A percentile compares a stretch with the other conserved stretches of the same genome.
phyloP scores from a whole-genome alignment of 805 yeast species.

The Saitoella complicata region DNA sequence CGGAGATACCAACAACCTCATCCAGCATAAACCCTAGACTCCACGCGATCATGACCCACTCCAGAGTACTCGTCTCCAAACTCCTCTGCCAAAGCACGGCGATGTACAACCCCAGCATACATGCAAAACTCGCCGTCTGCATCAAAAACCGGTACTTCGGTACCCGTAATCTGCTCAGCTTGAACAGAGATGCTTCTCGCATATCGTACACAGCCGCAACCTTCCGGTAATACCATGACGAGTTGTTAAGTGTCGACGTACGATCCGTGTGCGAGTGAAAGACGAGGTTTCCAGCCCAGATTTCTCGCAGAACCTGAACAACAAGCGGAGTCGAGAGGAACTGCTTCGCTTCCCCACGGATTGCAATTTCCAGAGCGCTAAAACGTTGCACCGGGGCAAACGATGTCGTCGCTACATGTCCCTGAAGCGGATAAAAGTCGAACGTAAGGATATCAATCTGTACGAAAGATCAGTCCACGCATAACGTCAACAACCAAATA shows the following conservation, averaged over 20 bases:
- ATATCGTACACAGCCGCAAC: constrained; percentile 21
- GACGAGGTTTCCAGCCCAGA: constrained; percentile 35
- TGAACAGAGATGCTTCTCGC: constrained; percentile 22
- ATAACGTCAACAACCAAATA: neutral
- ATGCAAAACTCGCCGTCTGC: constrained; percentile 18
- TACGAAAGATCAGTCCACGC: neutral
- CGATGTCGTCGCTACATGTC: constrained; percentile 10
- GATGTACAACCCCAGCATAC: constrained; percentile 20
- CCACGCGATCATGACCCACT: constrained; percentile 29
- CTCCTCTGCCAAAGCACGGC: constrained; percentile 14
- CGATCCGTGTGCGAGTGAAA: constrained; percentile 24
- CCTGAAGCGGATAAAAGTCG: constrained; percentile 30
- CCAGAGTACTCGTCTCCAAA: constrained; percentile 15
- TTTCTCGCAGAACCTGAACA: constrained; percentile 29
- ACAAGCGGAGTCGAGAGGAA: constrained; percentile 38
- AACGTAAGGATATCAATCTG: constrained; percentile 25
- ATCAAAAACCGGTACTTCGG: constrained; percentile 23
- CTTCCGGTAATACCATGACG: neutral
- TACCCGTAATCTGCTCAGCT: constrained; percentile 24
- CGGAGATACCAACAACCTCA: constrained; percentile 27
- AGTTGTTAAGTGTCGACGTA: constrained; percentile 3
- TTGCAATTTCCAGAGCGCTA: constrained; percentile 34
- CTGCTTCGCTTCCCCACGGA: constrained; percentile 35
- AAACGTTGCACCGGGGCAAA: constrained; percentile 27
- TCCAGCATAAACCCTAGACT: constrained; percentile 34